Evolutionary conservation across 1,284 basidiomycete species (phyloP), one percentile per base, ranked within the genome.

Genomic region (Cutaneotrichosporon sp.): DNA sequence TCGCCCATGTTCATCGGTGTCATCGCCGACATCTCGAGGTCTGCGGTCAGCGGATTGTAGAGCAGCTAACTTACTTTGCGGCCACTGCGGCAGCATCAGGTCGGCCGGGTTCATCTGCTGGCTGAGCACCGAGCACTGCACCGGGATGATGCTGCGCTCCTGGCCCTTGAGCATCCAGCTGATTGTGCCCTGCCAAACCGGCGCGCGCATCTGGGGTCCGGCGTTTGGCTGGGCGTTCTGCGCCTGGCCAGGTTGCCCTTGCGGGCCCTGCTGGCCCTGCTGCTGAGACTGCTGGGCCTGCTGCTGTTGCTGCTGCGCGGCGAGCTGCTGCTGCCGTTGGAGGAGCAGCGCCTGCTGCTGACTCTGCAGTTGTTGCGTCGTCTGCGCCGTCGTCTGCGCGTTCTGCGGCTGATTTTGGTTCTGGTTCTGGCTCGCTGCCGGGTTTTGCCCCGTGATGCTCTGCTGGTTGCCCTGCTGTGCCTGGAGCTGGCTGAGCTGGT

Each of bases 21-120:
- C 58, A 58, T 62, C 16, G 58, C 57, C 13, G 60, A 55, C 63
- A 64, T 59, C 54, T 64, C 66, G 42, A 67, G 56, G 34, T 62
- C 63, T 64, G 51, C n/a, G 6, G 45, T 36, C 29, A 25, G 38
- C 16, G 5, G 24, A 9, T 2, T 22, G 24, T 13, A 9, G 7
- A 14, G 11, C 5, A 22, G 14, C 4, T 7, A n/a, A 58, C 63
- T 45, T 50, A 64, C 62, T 64, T n/a, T 53, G 34, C 4, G 66
- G 66, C 66, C 66, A 67, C 42, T 36, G 33, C 38, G 45, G 54
- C 36, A 59, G 52, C 53, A 58, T 55, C 22, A 64, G 43, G 33
- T 60, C 62, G 49, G 22, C 47, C 3, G 57, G 34, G 49, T 59
- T 63, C 14, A 59, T 42, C 16, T 38, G 13, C n/a, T 55, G 42